Evolutionary conservation across 176 grass and related monocot species (phyloP).

Genomic region (maize (Zea mays)): Zm-B73-REFERENCE-NAM-5.0 NC_050097.1:41554501-41555000

Average conservation of each 20-base stretch:
- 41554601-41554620: not conserved
- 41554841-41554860: conserved; percentile 3
- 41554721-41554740: not conserved
- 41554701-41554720: not conserved
- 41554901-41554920: not conserved
- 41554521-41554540: conserved; percentile 2
- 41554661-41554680: conserved; percentile 7
- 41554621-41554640: conserved; percentile 14
- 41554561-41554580: conserved; percentile 7
- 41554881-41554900: not conserved
- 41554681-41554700: not conserved
- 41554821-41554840: too few species aligned
- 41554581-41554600: too few species aligned
- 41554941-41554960: too few species aligned
- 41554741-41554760: conserved; percentile 21
- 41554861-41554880: not conserved
- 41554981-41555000: too few species aligned
- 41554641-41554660: not conserved
- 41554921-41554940: conserved; percentile 8
- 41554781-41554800: conserved; percentile 2
- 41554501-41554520: not conserved
- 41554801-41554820: not conserved
- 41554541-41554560: not conserved
- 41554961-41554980: too few species aligned
- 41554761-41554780: not conserved